Conservation (phyloP, 2,329 filamentous ascomycete species). For the Chaetomium olivaceum region DNA sequence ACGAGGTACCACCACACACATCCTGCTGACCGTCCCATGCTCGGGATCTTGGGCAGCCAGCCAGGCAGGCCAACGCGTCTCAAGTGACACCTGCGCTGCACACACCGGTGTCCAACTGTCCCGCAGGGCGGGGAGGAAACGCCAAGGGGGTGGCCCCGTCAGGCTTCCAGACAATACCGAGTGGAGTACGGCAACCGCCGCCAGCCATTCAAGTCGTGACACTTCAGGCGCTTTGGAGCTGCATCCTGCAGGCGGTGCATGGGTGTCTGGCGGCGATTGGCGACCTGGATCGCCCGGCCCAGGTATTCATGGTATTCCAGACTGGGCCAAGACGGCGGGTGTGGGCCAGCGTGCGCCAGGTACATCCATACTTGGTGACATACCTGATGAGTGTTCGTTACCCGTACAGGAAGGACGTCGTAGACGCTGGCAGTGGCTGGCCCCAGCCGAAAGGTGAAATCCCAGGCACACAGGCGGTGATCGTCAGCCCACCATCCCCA, state of each 20-base stretch:
- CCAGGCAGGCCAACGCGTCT: neutral
- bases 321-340: conserved; percentile 16
- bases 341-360: conserved; percentile 4
- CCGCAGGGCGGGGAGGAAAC: conserved; percentile 19
- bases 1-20: conserved; percentile 15
- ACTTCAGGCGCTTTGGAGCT: conserved; percentile 33
- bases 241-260: conserved; percentile 31
- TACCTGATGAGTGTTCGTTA: neutral
- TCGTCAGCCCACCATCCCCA: conserved; percentile 17
- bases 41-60: conserved; percentile 27
- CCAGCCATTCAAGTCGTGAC: conserved; percentile 34
- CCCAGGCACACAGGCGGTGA: conserved; percentile 17
- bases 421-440: neutral
- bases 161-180: conserved; percentile 30
- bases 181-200: conserved; percentile 27
- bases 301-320: conserved; percentile 20
- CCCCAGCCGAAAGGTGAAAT: neutral
- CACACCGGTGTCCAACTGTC: conserved; percentile 28
- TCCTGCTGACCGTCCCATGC: conserved; percentile 14
- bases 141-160: conserved; percentile 27
- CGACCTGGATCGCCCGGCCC: conserved; percentile 20
- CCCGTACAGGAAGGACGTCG: conserved; percentile 11
- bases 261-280: conserved; percentile 27
- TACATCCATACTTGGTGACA: neutral
- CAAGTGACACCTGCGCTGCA: conserved; percentile 15